Percentiles rank a stretch among this genome's conserved stretches.
Conservation (phyloP, 345 rosid species). For the Physaria fendleri region DNA sequence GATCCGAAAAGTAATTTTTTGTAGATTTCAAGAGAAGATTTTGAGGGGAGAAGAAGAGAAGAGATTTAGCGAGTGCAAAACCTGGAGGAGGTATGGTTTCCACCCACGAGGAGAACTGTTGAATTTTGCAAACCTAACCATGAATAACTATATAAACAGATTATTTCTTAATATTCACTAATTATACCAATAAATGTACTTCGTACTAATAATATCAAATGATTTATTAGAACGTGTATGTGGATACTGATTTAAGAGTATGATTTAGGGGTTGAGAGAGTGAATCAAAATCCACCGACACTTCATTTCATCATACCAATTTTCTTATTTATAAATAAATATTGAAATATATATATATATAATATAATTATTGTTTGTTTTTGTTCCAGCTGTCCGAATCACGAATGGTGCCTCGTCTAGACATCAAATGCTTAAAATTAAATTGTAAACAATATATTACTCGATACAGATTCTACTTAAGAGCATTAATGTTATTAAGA, state of each 20-base stretch:
- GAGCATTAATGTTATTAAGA: not conserved
- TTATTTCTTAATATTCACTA: too few species aligned
- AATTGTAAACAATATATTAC: too few species aligned
- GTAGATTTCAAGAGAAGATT: slow-evolving; percentile 28
- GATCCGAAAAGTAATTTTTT: too few species aligned
- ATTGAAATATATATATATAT: too few species aligned
- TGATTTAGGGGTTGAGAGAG: not conserved
- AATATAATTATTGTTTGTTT: too few species aligned
- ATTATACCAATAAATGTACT: too few species aligned
- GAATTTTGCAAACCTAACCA: slow-evolving; percentile 68
- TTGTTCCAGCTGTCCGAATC: slow-evolving; percentile 25
- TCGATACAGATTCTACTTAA: not conserved
- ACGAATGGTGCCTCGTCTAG: not conserved
- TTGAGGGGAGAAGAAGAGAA: not conserved
- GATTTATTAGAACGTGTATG: not conserved
- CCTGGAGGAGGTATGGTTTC: slow-evolving; percentile 98
- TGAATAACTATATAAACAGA: too few species aligned
- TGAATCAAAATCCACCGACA: slow-evolving; percentile 26
- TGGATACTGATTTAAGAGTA: not conserved
- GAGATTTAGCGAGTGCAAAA: slow-evolving; percentile 75
- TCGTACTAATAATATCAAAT: not conserved
- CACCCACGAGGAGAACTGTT: slow-evolving; percentile 96
- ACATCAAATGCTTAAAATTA: slow-evolving; percentile 5
- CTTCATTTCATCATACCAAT: too few species aligned
- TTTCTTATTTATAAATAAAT: too few species aligned